A percentile compares a stretch with the other conserved stretches of the same genome.
These are phyloP conservation scores for Sclerotinia borealis DNA, from an alignment of 2,329 filamentous ascomycete genomes.

Conservation along the genomic window DNA sequence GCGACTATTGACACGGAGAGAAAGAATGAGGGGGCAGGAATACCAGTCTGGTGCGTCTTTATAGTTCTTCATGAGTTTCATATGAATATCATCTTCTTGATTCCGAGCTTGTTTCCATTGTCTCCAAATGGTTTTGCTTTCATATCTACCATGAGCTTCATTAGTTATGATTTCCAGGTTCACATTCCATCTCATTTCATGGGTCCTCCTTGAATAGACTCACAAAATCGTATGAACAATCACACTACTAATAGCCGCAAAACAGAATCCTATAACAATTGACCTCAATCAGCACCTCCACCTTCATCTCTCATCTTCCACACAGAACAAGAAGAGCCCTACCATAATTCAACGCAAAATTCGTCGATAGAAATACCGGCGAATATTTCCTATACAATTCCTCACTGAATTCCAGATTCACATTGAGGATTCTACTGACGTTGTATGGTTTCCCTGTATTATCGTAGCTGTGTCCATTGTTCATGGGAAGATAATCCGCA, in stretches of 20 bases:
- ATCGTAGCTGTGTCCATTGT: conserved; percentile 50
- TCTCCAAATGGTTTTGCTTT: conserved; percentile 63
- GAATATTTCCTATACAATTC: conserved; percentile 46
- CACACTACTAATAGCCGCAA: conserved; percentile 54
- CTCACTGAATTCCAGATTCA: conserved; percentile 51
- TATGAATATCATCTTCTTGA: conserved; percentile 32
- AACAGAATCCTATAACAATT: conserved; percentile 30
- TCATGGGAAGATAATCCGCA: conserved; percentile 46
- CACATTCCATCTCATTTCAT: neutral
- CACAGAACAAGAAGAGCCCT: neutral
- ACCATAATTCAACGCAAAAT: conserved; percentile 50
- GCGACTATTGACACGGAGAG: neutral
- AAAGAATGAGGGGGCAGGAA: neutral
- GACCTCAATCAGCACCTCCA: neutral
- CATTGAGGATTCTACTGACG: conserved; percentile 52
- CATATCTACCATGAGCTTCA: conserved; percentile 43
- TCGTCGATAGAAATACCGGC: conserved; percentile 45
- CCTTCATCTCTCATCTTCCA: neutral
- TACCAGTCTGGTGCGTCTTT: conserved; percentile 24
- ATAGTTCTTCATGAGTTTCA: conserved; percentile 49
- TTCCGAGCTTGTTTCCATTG: conserved; percentile 57
- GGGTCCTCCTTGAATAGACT: neutral
- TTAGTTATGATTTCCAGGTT: conserved; percentile 38
- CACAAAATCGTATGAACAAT: conserved; percentile 59
- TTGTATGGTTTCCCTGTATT: conserved; percentile 46